Percentiles rank a stretch among this genome's conserved stretches.
phyloP scores from a whole-genome alignment of 169 alveolate species.

The Perkinsus marinus region DNA sequence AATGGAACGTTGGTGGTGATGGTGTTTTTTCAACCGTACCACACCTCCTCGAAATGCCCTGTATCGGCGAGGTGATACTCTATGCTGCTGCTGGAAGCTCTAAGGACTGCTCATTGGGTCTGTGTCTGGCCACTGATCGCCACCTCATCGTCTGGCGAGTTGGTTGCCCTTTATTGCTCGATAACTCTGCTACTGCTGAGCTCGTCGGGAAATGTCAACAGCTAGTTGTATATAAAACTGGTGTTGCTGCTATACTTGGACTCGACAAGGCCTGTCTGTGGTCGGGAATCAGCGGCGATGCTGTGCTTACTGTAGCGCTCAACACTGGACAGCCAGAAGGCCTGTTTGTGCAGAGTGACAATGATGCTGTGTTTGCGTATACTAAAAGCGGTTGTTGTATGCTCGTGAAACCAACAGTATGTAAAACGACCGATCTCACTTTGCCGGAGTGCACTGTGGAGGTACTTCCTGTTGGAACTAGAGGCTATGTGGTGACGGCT shows the following conservation, averaged over 20 bases:
- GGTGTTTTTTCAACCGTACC: background rate
- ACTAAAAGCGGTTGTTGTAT: background rate
- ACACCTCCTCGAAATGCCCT: background rate
- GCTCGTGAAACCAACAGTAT: background rate
- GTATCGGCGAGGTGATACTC: background rate
- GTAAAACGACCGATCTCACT: background rate
- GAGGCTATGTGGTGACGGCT: background rate
- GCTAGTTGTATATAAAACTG: background rate
- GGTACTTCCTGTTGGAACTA: background rate
- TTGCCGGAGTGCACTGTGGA: background rate
- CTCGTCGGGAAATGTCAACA: background rate
- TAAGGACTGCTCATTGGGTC: background rate
- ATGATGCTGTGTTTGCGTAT: background rate
- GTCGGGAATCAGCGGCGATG: background rate
- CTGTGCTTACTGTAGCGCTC: background rate
- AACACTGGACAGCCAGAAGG: background rate
- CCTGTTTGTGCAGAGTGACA: background rate
- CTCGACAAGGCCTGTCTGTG: background rate
- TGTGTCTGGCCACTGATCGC: background rate
- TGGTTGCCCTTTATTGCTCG: background rate
- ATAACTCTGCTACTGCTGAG: background rate
- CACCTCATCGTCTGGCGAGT: background rate
- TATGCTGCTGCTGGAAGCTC: background rate
- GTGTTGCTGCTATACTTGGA: background rate
- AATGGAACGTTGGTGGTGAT: background rate